Conservation (phyloP, 2,329 filamentous ascomycete species). For the Ophiognomonia clavigignenti-juglandacearum region DNA sequence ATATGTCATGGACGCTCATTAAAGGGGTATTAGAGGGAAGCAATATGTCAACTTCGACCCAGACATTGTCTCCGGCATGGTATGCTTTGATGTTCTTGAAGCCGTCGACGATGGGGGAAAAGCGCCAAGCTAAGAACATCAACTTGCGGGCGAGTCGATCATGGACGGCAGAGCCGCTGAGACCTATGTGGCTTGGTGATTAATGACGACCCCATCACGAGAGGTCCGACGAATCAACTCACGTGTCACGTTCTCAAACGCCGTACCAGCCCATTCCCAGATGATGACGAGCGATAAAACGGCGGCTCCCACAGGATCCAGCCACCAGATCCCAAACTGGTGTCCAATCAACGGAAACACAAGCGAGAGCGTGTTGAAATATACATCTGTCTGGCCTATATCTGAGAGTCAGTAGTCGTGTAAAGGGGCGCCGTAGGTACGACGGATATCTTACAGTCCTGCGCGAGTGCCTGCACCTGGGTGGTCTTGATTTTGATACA, state of each 20-base stretch:
- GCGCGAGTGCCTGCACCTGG: conserved; percentile 58
- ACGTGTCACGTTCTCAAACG: conserved; percentile 53
- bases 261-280: conserved; percentile 62
- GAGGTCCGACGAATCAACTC: too few species aligned
- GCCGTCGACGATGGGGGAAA: conserved; percentile 46
- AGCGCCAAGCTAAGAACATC: conserved; percentile 54
- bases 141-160: conserved; percentile 49
- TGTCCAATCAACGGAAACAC: conserved; percentile 59
- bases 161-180: conserved; percentile 53
- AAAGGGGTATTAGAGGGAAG: conserved; percentile 49
- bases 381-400: conserved; percentile 44
- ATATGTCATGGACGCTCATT: conserved; percentile 51
- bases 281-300: conserved; percentile 63
- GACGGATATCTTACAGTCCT: conserved; percentile 52
- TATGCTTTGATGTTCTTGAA: conserved; percentile 54
- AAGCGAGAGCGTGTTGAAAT: conserved; percentile 60
- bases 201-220: too few species aligned
- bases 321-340: conserved; percentile 58
- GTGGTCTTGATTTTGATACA: conserved; percentile 58
- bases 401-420: neutral
- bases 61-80: conserved; percentile 58
- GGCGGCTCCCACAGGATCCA: conserved; percentile 57
- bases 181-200: too few species aligned
- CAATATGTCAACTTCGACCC: conserved; percentile 58
- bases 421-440: neutral